Evolutionary conservation across 2,329 filamentous ascomycete species (phyloP).

Genomic region (Hypoxylon sp.): DNA sequence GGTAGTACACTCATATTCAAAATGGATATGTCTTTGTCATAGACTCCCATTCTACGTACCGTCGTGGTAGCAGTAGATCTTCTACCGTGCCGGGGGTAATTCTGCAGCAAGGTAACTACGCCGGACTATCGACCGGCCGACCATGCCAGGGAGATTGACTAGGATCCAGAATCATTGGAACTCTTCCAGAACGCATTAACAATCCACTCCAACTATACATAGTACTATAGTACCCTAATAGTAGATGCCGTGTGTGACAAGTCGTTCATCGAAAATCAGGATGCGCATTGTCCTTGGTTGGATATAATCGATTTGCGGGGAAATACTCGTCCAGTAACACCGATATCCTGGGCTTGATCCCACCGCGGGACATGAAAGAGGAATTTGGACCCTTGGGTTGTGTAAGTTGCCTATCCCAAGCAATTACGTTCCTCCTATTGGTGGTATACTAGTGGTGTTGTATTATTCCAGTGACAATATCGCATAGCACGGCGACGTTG

Average conservation of each 20-base stretch:
- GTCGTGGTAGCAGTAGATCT: slow-evolving; percentile 41
- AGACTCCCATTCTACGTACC: slow-evolving; percentile 16
- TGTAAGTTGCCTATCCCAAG: slow-evolving; percentile 39
- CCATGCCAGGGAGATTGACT: slow-evolving; percentile 20
- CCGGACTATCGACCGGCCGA: slow-evolving; percentile 37
- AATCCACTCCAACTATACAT: slow-evolving; percentile 33
- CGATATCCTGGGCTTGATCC: slow-evolving; percentile 49
- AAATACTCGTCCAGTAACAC: slow-evolving; percentile 54
- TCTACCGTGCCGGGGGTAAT: slow-evolving; percentile 47
- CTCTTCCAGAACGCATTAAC: slow-evolving; percentile 45
- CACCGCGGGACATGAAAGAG: slow-evolving; percentile 41
- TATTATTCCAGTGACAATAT: slow-evolving; percentile 33
- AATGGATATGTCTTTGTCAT: slow-evolving; percentile 34
- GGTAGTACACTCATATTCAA: slow-evolving; percentile 28
- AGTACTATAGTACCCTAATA: slow-evolving; percentile 23
- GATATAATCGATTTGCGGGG: slow-evolving; percentile 50
- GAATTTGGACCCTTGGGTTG: slow-evolving; percentile 33
- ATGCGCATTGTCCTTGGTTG: slow-evolving; percentile 42
- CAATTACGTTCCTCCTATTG: slow-evolving; percentile 33
- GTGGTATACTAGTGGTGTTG: slow-evolving; percentile 30
- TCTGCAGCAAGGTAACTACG: slow-evolving; percentile 40
- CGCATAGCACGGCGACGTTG: slow-evolving; percentile 27
- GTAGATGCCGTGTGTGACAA: slow-evolving; percentile 39
- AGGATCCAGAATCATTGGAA: slow-evolving; percentile 37
- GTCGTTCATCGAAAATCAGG: slow-evolving; percentile 29